Evolutionary conservation across 768 basidiomycete species (phyloP).

Genomic region (Tephrocybe rancida): DNA sequence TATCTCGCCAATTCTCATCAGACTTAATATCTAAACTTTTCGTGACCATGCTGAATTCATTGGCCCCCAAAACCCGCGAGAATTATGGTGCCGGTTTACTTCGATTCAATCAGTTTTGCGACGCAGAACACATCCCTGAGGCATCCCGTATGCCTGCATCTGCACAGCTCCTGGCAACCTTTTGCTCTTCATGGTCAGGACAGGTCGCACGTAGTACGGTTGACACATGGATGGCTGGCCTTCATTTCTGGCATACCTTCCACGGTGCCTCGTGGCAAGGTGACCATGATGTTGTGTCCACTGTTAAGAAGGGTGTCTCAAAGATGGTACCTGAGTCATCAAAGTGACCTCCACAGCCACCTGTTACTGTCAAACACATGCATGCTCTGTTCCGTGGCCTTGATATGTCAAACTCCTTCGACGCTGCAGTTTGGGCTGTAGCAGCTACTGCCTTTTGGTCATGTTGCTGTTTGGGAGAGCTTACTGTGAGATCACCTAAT

Average conservation of each 20-base stretch:
- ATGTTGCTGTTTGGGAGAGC: too few relatives aligned
- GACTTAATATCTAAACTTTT: background rate
- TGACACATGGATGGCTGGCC: constrained; percentile 14
- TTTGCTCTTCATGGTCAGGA: constrained; percentile 21
- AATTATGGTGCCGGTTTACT: constrained; percentile 35
- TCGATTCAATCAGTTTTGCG: constrained; percentile 24
- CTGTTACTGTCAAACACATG: too few relatives aligned
- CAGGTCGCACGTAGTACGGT: constrained; percentile 4
- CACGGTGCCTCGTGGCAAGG: constrained; percentile 34
- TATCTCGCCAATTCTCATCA: background rate
- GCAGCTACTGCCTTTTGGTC: too few relatives aligned
- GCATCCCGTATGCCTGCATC: constrained; percentile 23
- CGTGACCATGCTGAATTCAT: background rate
- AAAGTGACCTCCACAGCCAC: too few relatives aligned
- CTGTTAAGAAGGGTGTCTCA: too few relatives aligned
- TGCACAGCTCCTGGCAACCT: constrained; percentile 24
- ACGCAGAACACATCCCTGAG: background rate
- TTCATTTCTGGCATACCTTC: constrained; percentile 30
- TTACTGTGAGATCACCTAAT: too few relatives aligned
- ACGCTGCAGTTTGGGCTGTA: too few relatives aligned
- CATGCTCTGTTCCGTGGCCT: too few relatives aligned
- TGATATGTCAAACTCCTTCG: too few relatives aligned
- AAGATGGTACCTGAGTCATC: too few relatives aligned
- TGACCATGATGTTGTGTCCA: constrained; percentile 27
- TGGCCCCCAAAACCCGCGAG: constrained; percentile 11